Base-by-base conservation (phyloP, 495 filamentous ascomycete genomes). In the Aspergillus haitiensis region DNA sequence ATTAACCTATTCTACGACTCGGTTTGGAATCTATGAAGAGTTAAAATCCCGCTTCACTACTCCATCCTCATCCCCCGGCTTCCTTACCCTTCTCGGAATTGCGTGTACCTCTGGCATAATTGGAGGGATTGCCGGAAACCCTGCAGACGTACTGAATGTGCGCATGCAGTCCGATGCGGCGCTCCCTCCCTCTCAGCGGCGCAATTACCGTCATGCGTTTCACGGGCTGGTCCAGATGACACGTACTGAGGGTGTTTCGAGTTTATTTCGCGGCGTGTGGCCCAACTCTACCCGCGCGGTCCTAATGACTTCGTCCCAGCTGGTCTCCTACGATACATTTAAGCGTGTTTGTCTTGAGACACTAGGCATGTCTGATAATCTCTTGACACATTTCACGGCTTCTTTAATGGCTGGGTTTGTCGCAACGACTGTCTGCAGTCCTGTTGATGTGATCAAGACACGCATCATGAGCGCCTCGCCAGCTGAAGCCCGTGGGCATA, bases 401-500 rank as follows among this genome's bases (percentile, higher is more conserved):
- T 89, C 85, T 0, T 86, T 97, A 65, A 70, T 93, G 64, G 93
- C 93, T 11, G 94, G 94, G 3, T 91, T 98, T 60, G 90, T 96
- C 6, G 94, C 94, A 1, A 97, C 94, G 6, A 98, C 95, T 1
- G 84, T 97, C 31, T 97, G 93, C 73, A 93, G 88, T 39, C 94
- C 94, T 1, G 91, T 97, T 9, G 94, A 98, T 69, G 94, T 98
- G 8, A 91, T 98, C 77, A 98, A 98, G 83, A 98, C 93, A 33
- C 79, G 94, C 2, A 84, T 98, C 35, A 98, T 98, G 94, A 88
- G 82, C 51, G 84, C 90, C 3, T 80, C 81, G 33, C 68, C 67
- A n/a, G 64, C 71, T 2, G 75, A 78, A 65, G 75, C 68, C 59
- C 79, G 76, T 55, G 85, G 81, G 37, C 81, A 86, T 52, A 81